Evolutionary conservation across 2,329 filamentous ascomycete species (phyloP).

Genomic region (Stenocarpella maydis): DNA sequence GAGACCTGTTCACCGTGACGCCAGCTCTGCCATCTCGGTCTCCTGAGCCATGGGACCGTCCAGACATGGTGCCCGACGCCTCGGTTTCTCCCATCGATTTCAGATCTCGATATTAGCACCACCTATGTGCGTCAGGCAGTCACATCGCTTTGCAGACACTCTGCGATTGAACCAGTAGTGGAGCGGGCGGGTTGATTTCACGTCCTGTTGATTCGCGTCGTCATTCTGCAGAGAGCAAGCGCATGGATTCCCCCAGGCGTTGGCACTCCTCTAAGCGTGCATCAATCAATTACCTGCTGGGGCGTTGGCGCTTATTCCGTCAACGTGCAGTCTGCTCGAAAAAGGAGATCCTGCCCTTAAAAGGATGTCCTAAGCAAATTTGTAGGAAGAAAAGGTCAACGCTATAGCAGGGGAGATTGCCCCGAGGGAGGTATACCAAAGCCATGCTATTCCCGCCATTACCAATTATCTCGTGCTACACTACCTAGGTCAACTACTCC

Average conservation of each 20-base stretch:
- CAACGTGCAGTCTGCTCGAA: not conserved
- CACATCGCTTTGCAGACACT: not conserved
- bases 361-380: not conserved
- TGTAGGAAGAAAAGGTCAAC: not conserved
- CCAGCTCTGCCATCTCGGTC: not conserved
- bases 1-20: not conserved
- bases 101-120: not conserved
- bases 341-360: not conserved
- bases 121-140: not conserved
- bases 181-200: not conserved
- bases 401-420: not conserved
- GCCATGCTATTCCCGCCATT: not conserved
- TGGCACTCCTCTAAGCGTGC: not conserved
- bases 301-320: slow-evolving; percentile 7
- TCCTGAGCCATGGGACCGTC: not conserved
- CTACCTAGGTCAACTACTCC: no score
- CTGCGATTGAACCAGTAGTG: not conserved
- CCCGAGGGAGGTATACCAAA: not conserved
- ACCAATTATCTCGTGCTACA: no score
- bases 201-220: not conserved
- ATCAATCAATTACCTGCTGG: not conserved
- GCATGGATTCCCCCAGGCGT: not conserved
- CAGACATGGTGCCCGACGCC: not conserved
- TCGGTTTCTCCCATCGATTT: not conserved
- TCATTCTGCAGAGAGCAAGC: not conserved